A percentile compares a stretch with the other conserved stretches of the same genome.
These are phyloP conservation scores for Leccinum disarticulatum DNA, from an alignment of 768 basidiomycete genomes.

Conservation along the genomic window DNA sequence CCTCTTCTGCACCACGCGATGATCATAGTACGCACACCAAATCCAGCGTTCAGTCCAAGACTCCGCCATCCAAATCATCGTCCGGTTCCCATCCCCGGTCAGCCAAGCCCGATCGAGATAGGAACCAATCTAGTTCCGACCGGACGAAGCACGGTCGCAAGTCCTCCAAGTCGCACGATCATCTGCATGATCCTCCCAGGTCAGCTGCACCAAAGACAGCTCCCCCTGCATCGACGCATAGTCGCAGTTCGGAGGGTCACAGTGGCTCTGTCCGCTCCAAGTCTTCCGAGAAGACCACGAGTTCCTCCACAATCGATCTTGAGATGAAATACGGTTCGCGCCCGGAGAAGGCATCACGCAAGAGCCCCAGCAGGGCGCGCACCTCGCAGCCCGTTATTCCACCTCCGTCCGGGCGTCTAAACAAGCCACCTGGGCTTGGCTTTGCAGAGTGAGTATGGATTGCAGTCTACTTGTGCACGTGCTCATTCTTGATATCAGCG, in stretches of 20 bases:
- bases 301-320: constrained; percentile 1
- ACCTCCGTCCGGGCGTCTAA: constrained; percentile 22
- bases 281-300: constrained; percentile 14
- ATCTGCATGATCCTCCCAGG: constrained; percentile 18
- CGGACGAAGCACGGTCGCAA: constrained; percentile 20
- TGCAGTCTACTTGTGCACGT: background rate
- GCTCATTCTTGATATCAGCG: constrained; percentile 23
- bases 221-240: constrained; percentile 10
- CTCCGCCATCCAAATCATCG: constrained; percentile 17
- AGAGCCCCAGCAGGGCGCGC: constrained; percentile 14
- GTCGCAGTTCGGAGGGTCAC: constrained; percentile 13
- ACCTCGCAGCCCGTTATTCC: constrained; percentile 31
- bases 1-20: constrained; percentile 16
- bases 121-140: constrained; percentile 17
- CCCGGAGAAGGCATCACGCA: constrained; percentile 13
- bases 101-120: constrained; percentile 14
- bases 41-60: constrained; percentile 9
- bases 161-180: constrained; percentile 24
- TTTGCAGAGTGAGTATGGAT: constrained; percentile 29
- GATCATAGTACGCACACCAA: constrained; percentile 10
- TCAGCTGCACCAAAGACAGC: constrained; percentile 12
- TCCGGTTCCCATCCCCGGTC: constrained; percentile 15
- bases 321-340: constrained; percentile 9
- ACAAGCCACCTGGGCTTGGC: constrained; percentile 24
- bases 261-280: constrained; percentile 12